phyloP scores from a whole-genome alignment of 352 stramenopile genomes.

The Aphanomyces invadans region DNA sequence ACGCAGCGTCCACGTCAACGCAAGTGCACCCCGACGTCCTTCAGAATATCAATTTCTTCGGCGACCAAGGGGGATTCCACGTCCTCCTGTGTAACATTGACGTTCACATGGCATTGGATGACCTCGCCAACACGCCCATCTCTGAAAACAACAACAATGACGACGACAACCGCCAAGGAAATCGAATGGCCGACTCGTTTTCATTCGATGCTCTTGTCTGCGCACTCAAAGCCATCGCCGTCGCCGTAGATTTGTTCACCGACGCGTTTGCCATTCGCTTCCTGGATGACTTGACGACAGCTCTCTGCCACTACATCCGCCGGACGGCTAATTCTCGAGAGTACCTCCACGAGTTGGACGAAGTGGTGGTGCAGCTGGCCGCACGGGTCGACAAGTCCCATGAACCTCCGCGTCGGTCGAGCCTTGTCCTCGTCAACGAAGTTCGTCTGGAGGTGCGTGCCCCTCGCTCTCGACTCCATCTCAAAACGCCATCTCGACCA shows the following conservation, averaged over 20 bases:
- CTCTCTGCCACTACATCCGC: constrained; percentile 31
- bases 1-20: background rate
- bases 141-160: constrained; percentile 1
- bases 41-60: constrained; percentile 48
- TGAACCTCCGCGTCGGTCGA: background rate
- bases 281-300: constrained; percentile 33
- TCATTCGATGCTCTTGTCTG: constrained; percentile 50
- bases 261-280: constrained; percentile 29
- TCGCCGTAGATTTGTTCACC: constrained; percentile 48
- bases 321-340: constrained; percentile 34
- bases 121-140: background rate
- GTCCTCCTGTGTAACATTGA: constrained; percentile 39
- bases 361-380: constrained; percentile 52
- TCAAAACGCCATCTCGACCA: constrained; percentile 26
- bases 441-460: background rate
- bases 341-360: constrained; percentile 43
- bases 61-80: constrained; percentile 44
- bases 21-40: background rate
- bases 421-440: background rate
- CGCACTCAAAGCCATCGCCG: constrained; percentile 47
- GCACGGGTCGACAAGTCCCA: background rate
- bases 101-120: constrained; percentile 15
- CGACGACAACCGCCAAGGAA: constrained; percentile 10
- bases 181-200: constrained; percentile 25
- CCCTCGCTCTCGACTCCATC: too few species aligned